phyloP scores from a whole-genome alignment of 2,329 filamentous ascomycete species.

The Penicillium fuscoglaucum region DNA sequence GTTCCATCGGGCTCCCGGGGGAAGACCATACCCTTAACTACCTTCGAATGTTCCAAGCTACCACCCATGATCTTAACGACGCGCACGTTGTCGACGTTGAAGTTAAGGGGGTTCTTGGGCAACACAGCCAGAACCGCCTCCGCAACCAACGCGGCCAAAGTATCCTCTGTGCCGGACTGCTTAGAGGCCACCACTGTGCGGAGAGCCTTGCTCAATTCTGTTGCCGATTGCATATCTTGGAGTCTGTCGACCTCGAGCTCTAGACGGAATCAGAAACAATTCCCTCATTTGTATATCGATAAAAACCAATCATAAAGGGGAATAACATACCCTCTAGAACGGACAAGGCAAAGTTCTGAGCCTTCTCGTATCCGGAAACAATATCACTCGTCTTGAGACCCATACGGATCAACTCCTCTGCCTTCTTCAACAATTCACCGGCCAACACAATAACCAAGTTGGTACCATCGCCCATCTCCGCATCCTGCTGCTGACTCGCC shows the following conservation, averaged over 20 bases:
- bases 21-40: conserved; percentile 98
- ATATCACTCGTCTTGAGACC: conserved; percentile 98
- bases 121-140: conserved; percentile 82
- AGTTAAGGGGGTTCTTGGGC: conserved; percentile 91
- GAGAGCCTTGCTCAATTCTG: conserved; percentile 91
- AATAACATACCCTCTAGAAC: conserved; percentile 66
- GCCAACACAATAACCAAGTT: conserved; percentile 96
- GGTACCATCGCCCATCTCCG: conserved; percentile 98
- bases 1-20: conserved; percentile 89
- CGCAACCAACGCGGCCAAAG: conserved; percentile 81
- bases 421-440: conserved; percentile 93
- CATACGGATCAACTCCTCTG: conserved; percentile 93
- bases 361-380: conserved; percentile 91
- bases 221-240: conserved; percentile 73
- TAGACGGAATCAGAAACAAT: conserved; percentile 31
- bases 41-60: conserved; percentile 86
- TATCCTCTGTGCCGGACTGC: conserved; percentile 89
- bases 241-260: conserved; percentile 90
- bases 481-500: conserved; percentile 98
- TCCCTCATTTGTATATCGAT: conserved; percentile 2
- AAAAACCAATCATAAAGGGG: neutral
- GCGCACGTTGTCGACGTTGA: conserved; percentile 98
- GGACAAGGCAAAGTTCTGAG: conserved; percentile 82
- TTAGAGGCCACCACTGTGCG: conserved; percentile 95
- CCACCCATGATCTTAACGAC: conserved; percentile 99